Percentiles rank a stretch among this genome's conserved stretches.
Conservation (phyloP, 768 basidiomycete species). For the Nidularia sp. region DNA sequence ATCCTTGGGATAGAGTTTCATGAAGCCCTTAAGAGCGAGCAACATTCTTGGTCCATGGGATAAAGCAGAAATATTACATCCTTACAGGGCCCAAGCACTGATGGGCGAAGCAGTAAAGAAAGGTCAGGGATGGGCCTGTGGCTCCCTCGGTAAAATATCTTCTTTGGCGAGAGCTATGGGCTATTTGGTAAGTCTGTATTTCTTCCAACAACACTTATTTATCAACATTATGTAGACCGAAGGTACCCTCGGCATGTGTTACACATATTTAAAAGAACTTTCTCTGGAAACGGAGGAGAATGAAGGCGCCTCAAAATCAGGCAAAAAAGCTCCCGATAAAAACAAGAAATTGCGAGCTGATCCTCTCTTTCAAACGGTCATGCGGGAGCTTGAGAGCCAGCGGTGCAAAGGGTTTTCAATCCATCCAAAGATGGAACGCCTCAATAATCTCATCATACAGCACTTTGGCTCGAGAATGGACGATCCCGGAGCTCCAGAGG, state of each 20-base stretch:
- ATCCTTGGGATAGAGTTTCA: conserved; percentile 16
- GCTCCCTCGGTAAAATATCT: conserved; percentile 46
- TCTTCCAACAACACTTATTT: conserved; percentile 1
- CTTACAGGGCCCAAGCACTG: conserved; percentile 51
- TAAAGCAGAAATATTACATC: conserved; percentile 64
- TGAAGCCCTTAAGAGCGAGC: conserved; percentile 29
- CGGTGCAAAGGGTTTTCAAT: conserved; percentile 47
- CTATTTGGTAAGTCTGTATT: conserved; percentile 61
- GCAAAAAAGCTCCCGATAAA: conserved; percentile 32
- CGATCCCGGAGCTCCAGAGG: conserved; percentile 32
- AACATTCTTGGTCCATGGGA: conserved; percentile 39
- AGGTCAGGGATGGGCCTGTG: conserved; percentile 46
- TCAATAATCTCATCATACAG: conserved; percentile 68
- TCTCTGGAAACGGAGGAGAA: conserved; percentile 31
- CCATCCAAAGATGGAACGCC: conserved; percentile 92
- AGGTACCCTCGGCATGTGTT: conserved; percentile 77
- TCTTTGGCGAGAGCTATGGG: conserved; percentile 78
- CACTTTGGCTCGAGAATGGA: conserved; percentile 64
- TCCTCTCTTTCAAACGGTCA: conserved; percentile 57
- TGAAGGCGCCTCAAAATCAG: conserved; percentile 14
- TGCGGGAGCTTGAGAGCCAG: conserved; percentile 65
- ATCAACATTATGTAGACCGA: conserved; percentile 54
- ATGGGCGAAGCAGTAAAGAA: conserved; percentile 27
- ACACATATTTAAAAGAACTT: conserved; percentile 54
- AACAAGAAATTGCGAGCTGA: conserved; percentile 44